A percentile compares a stretch with the other conserved stretches of the same genome.
Evolutionary conservation across 345 rosid genomes (phyloP).

Genomic region (Lepidium sativum): DNA sequence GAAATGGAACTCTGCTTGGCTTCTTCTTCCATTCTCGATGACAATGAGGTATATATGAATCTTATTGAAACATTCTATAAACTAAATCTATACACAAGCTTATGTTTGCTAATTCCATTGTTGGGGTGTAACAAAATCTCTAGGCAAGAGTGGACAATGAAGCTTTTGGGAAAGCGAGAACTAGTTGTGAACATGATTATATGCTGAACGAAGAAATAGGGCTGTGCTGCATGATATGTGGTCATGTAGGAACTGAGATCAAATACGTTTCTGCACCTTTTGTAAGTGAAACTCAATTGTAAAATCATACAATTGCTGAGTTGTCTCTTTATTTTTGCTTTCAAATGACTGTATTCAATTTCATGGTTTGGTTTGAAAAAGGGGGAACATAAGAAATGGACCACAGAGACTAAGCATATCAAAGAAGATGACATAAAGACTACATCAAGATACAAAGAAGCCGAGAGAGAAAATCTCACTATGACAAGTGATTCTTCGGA

Average conservation of each 20-base stretch:
- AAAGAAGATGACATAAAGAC: slow-evolving; percentile 35
- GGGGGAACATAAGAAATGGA: slow-evolving; percentile 39
- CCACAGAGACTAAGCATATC: slow-evolving; percentile 27
- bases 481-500: slow-evolving; percentile 24
- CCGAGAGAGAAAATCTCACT: slow-evolving; percentile 22
- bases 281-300: slow-evolving; percentile 50
- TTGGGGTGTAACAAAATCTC: slow-evolving; percentile 5
- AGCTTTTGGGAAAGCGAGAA: slow-evolving; percentile 34
- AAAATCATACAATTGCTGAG: not conserved
- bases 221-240: slow-evolving; percentile 55
- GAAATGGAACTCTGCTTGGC: slow-evolving; percentile 84
- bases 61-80: not conserved
- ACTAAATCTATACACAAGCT: not conserved
- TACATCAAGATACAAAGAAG: slow-evolving; percentile 21
- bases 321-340: not conserved
- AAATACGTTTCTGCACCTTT: slow-evolving; percentile 64
- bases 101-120: not conserved
- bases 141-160: slow-evolving; percentile 39
- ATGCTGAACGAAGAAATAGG: slow-evolving; percentile 77
- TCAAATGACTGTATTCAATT: not conserved
- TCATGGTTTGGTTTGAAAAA: slow-evolving; percentile 13
- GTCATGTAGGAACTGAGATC: slow-evolving; percentile 66
- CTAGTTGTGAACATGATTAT: slow-evolving; percentile 53
- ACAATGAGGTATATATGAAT: slow-evolving; percentile 61
- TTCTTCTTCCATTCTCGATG: slow-evolving; percentile 62